Percentiles rank a stretch among this genome's conserved stretches.
Evolutionary conservation across 192 early-diverging fungal genomes (phyloP).

Genomic region (Coemansia sp.): DNA sequence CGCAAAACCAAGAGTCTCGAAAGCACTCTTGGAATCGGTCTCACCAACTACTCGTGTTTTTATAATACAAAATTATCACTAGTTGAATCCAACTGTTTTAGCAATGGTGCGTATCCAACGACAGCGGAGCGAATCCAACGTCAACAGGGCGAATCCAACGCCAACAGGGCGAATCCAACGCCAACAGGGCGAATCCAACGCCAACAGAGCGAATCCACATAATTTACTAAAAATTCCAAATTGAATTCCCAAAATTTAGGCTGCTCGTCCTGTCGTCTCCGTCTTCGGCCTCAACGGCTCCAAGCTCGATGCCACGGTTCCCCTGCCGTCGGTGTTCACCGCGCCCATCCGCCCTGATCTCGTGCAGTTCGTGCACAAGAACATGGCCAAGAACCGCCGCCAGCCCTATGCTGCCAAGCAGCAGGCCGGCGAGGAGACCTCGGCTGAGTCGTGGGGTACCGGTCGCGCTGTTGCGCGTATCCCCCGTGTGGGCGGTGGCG

Average conservation of each 20-base stretch:
- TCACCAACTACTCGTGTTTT: neutral
- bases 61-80: neutral
- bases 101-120: constrained; percentile 36
- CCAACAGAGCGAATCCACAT: neutral
- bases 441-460: constrained; percentile 97
- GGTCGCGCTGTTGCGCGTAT: constrained; percentile 99
- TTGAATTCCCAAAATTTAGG: constrained; percentile 26
- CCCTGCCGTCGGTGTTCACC: constrained; percentile 90
- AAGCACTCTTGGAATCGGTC: neutral
- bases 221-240: constrained; percentile 5
- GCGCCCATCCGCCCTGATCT: constrained; percentile 97
- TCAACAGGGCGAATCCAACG: neutral
- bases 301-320: constrained; percentile 71
- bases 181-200: neutral
- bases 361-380: constrained; percentile 94
- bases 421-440: constrained; percentile 98
- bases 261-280: constrained; percentile 83
- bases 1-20: no score
- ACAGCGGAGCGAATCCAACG: neutral
- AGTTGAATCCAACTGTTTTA: constrained; percentile 14
- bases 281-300: constrained; percentile 83
- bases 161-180: no score
- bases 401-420: constrained; percentile 94
- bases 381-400: constrained; percentile 98
- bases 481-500: constrained; percentile 94